Conservation (phyloP, 1,139 yeast genomes). For the Saccharomyces hybrid region DNA sequence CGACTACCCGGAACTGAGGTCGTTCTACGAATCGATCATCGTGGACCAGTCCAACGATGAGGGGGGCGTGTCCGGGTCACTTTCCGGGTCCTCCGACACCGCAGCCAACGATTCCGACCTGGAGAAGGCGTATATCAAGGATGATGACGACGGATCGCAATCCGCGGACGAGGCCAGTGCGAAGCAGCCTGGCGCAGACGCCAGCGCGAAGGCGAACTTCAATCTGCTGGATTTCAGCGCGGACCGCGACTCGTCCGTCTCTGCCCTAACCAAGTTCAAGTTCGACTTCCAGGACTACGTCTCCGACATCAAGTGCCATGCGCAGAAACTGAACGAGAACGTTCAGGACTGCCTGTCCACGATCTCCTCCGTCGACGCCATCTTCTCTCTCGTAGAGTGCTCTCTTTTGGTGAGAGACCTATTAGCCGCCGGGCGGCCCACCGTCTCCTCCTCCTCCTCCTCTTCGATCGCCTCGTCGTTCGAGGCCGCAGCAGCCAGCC, state of each 20-base stretch:
- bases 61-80: constrained; percentile 4
- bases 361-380: constrained; percentile 18
- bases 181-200: background rate
- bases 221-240: constrained; percentile 8
- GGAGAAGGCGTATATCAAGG: constrained; percentile 6
- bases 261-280: constrained; percentile 11
- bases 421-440: background rate
- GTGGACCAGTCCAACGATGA: constrained; percentile 11
- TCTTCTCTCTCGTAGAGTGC: constrained; percentile 22
- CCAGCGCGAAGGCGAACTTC: background rate
- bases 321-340: constrained; percentile 19
- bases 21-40: constrained; percentile 20
- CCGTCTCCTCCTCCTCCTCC: background rate
- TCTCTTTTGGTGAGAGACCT: constrained; percentile 7
- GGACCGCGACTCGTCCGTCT: background rate
- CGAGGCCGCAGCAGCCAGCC: background rate
- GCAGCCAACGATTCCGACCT: background rate
- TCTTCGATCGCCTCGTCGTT: background rate
- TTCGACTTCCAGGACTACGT: constrained; percentile 22
- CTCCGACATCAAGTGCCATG: constrained; percentile 17
- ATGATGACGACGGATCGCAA: constrained; percentile 2
- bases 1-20: constrained; percentile 27
- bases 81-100: constrained; percentile 1
- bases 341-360: constrained; percentile 28
- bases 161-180: background rate